phyloP scores from a whole-genome alignment of 306 rosid genomes.

The Herpetospermum pedunculosum region DNA sequence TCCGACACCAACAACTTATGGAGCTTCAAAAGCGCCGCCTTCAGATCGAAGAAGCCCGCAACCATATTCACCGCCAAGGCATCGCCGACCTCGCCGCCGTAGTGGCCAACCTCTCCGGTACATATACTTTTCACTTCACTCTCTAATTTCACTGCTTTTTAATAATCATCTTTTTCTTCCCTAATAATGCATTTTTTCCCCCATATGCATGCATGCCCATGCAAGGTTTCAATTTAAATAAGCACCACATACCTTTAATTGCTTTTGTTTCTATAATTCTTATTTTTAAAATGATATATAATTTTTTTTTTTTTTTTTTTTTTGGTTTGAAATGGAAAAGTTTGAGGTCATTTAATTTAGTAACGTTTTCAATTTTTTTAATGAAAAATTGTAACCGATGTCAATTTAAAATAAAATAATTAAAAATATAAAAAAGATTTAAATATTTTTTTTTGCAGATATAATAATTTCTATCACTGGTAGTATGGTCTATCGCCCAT shows the following conservation, averaged over 20 bases:
- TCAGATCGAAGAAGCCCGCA: conserved; percentile 36
- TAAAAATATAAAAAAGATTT: no score
- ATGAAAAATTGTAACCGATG: no score
- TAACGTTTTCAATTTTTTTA: no score
- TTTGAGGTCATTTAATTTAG: background rate
- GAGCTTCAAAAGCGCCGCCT: conserved; percentile 31
- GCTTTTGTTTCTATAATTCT: background rate
- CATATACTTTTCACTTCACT: background rate
- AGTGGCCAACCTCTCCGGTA: conserved; percentile 37
- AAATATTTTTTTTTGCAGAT: no score
- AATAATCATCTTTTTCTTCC: background rate
- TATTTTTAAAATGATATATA: no score
- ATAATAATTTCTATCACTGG: no score
- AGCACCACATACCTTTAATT: background rate
- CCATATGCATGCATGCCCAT: background rate
- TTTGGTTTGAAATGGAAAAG: background rate
- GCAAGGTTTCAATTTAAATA: background rate
- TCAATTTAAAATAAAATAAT: no score
- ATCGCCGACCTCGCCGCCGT: conserved; percentile 35
- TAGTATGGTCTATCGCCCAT: no score
- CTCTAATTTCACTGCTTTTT: background rate
- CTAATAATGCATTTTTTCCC: background rate
- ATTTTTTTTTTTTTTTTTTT: no score
- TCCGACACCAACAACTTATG: conserved; percentile 36
- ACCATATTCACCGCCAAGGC: conserved; percentile 41